Percentiles rank a stretch among this genome's conserved stretches.
These are phyloP conservation scores for Spathaspora sp. DNA, from an alignment of 1,139 yeast species.

Conservation along the genomic window DNA sequence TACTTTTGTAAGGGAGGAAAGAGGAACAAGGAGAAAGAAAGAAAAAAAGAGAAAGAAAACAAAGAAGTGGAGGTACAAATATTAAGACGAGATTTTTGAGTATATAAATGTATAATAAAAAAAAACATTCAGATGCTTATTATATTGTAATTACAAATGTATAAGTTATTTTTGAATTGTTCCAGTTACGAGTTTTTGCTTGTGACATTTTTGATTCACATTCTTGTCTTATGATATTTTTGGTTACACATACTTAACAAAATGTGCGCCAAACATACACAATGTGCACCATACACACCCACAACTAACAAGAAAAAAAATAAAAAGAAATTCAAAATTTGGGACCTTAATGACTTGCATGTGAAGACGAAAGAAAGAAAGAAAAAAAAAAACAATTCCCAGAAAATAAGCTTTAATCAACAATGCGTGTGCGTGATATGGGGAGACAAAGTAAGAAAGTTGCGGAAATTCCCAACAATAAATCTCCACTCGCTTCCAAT, in stretches of 20 bases:
- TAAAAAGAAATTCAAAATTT: background rate
- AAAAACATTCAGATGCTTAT: background rate
- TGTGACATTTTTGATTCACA: background rate
- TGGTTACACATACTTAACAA: background rate
- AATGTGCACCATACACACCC: background rate
- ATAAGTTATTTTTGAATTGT: no score
- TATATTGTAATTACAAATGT: no score
- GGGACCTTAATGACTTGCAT: background rate
- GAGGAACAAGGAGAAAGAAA: background rate
- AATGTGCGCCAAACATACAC: background rate
- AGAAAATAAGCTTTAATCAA: background rate
- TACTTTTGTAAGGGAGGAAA: no score
- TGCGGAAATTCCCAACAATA: slow-evolving; percentile 1
- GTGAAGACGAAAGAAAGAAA: background rate
- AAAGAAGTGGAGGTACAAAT: background rate
- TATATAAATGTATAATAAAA: background rate
- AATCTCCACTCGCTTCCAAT: background rate
- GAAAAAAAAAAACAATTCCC: no score
- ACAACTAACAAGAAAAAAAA: background rate
- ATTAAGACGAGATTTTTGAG: background rate
- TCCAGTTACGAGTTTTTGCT: background rate
- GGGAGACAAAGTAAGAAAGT: no score
- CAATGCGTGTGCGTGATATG: background rate
- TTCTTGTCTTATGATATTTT: background rate
- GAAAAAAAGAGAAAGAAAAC: background rate